These are phyloP conservation scores for Colletotrichum tanaceti DNA, from an alignment of 2,329 filamentous ascomycete genomes.

Conservation along the genomic window DNA sequence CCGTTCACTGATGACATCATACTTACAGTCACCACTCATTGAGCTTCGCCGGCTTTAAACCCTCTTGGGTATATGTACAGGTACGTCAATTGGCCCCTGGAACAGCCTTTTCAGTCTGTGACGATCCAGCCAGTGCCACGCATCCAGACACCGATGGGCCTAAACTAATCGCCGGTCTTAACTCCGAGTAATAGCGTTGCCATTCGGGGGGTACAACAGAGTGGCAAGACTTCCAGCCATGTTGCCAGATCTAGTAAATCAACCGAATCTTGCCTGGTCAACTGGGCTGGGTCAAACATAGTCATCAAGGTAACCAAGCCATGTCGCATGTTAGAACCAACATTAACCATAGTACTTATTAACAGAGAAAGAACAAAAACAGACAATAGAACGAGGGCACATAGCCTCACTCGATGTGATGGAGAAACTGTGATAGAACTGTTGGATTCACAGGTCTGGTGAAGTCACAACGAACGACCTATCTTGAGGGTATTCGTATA, in stretches of 20 bases:
- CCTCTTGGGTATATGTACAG: slow-evolving; percentile 26
- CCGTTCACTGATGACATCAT: slow-evolving; percentile 23
- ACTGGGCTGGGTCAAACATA: not conserved
- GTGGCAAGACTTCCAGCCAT: not conserved
- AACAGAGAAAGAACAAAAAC: not conserved
- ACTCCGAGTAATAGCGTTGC: not conserved
- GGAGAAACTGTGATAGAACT: no score
- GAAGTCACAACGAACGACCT: no score
- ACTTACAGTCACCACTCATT: not conserved
- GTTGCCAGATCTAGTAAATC: no score
- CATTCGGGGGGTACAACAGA: not conserved
- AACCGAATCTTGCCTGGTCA: not conserved
- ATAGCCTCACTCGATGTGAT: not conserved
- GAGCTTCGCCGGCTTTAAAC: not conserved
- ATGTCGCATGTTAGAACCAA: not conserved
- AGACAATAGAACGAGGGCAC: not conserved
- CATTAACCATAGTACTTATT: no score
- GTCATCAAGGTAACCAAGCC: not conserved
- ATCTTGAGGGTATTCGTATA: no score
- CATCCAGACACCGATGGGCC: not conserved
- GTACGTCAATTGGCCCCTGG: slow-evolving; percentile 27
- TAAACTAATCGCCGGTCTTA: slow-evolving; percentile 18
- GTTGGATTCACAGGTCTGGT: no score
- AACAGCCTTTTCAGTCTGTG: slow-evolving; percentile 17
- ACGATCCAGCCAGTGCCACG: slow-evolving; percentile 15